Percentiles rank a stretch among this genome's conserved stretches.
These are phyloP conservation scores for Cryphonectria japonica DNA, from an alignment of 2,329 filamentous ascomycete species.

Conservation along the genomic window DNA sequence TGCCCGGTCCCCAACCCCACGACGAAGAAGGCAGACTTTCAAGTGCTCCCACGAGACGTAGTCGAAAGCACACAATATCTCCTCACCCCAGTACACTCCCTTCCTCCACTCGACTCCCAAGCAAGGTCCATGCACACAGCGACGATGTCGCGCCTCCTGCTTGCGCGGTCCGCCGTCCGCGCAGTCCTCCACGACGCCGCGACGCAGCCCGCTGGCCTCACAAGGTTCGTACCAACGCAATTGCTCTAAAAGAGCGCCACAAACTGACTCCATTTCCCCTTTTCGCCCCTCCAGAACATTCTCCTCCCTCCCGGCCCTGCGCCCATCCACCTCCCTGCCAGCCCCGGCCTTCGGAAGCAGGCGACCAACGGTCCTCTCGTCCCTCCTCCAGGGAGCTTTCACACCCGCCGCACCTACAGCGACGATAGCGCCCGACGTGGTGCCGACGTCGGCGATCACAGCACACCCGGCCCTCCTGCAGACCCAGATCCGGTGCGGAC, in stretches of 20 bases:
- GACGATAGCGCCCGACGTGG: slow-evolving; percentile 45
- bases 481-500: slow-evolving; percentile 60
- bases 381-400: slow-evolving; percentile 31
- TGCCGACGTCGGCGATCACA: slow-evolving; percentile 51
- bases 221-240: slow-evolving; percentile 15
- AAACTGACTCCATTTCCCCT: neutral
- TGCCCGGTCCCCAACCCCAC: neutral
- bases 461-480: slow-evolving; percentile 56
- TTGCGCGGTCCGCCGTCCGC: slow-evolving; percentile 26
- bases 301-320: slow-evolving; percentile 53
- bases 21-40: neutral
- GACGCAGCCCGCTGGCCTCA: slow-evolving; percentile 14
- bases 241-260: neutral
- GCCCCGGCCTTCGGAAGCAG: slow-evolving; percentile 36
- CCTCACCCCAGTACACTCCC: neutral
- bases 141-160: slow-evolving; percentile 24
- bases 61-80: neutral
- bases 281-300: slow-evolving; percentile 35
- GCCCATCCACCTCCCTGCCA: slow-evolving; percentile 46
- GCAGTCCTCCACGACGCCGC: slow-evolving; percentile 25
- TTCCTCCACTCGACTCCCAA: neutral
- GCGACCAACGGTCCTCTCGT: slow-evolving; percentile 34
- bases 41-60: neutral
- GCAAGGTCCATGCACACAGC: neutral
- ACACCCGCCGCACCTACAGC: slow-evolving; percentile 28